Percentiles rank a stretch among this genome's conserved stretches.
These are phyloP conservation scores for Microstegium vimineum DNA, from an alignment of 176 grass and related monocot species.

Conservation along the genomic window DNA sequence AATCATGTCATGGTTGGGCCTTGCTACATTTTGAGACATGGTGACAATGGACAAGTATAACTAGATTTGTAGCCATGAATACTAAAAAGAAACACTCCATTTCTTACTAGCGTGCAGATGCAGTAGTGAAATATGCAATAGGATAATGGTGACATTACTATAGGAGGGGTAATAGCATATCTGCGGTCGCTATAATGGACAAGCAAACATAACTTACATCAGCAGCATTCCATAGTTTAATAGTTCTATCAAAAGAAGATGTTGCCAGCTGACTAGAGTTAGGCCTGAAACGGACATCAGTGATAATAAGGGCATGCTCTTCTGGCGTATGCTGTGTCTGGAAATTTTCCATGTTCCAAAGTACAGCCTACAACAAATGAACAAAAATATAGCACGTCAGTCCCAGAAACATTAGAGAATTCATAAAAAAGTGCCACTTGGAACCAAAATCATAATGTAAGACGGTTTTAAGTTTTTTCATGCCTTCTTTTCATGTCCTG, in stretches of 20 bases:
- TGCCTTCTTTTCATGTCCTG: conserved; percentile 99
- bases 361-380: conserved; percentile 62
- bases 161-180: conserved; percentile 2
- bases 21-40: not conserved
- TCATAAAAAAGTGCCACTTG: conserved; percentile 7
- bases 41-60: not conserved
- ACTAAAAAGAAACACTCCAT: not conserved
- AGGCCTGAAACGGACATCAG: conserved; percentile 93
- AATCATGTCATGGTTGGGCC: not conserved
- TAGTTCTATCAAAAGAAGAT: conserved; percentile 85
- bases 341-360: conserved; percentile 98
- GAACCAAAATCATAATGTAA: conserved; percentile 12
- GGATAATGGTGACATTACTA: not conserved
- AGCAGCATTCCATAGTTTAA: conserved; percentile 86
- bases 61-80: not conserved
- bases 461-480: not conserved
- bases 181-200: not conserved
- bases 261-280: conserved; percentile 83
- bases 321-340: conserved; percentile 75
- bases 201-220: conserved; percentile 61
- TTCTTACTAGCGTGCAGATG: not conserved
- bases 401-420: conserved; percentile 21
- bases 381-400: conserved; percentile 10
- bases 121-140: not conserved
- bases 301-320: conserved; percentile 70